These are phyloP conservation scores for Emiliania huxleyi DNA, from an alignment of 78 protist genomes.

Conservation along the genomic window DNA sequence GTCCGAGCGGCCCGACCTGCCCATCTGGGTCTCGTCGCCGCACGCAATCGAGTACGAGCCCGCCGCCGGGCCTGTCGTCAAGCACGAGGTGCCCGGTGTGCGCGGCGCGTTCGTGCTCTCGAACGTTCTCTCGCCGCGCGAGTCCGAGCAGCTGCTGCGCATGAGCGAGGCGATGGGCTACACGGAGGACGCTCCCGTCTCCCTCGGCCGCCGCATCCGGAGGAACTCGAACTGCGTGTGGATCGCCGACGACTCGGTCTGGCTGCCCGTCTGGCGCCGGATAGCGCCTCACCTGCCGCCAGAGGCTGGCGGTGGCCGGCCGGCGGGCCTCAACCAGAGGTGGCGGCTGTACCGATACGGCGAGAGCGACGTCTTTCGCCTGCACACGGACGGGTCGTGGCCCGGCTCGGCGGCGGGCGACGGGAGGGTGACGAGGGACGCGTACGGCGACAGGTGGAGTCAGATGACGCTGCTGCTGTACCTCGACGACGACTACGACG, in stretches of 20 bases:
- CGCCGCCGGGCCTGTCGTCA: background rate
- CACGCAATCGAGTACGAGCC: background rate
- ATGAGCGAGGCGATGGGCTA: background rate
- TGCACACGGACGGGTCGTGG: slow-evolving; percentile 65
- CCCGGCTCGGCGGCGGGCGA: slow-evolving; percentile 33
- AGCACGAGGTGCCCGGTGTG: background rate
- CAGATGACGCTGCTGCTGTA: slow-evolving; percentile 39
- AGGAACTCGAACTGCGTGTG: background rate
- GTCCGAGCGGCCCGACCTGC: background rate
- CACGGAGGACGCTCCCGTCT: slow-evolving; percentile 11
- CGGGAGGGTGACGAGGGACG: background rate
- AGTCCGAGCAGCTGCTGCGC: background rate
- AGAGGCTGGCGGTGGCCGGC: background rate
- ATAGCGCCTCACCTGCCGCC: background rate
- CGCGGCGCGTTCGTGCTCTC: background rate
- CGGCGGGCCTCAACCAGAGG: slow-evolving; percentile 42
- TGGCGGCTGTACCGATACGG: slow-evolving; percentile 46
- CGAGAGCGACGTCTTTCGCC: slow-evolving; percentile 36
- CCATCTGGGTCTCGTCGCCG: background rate
- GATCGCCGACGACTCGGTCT: background rate
- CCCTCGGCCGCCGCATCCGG: background rate
- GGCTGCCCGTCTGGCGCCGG: background rate
- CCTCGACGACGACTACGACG: slow-evolving; percentile 53
- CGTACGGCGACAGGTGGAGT: slow-evolving; percentile 29
- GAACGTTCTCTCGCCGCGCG: background rate